Conservation (phyloP, 2,329 filamentous ascomycete species). For the Truncatella angustata region DNA sequence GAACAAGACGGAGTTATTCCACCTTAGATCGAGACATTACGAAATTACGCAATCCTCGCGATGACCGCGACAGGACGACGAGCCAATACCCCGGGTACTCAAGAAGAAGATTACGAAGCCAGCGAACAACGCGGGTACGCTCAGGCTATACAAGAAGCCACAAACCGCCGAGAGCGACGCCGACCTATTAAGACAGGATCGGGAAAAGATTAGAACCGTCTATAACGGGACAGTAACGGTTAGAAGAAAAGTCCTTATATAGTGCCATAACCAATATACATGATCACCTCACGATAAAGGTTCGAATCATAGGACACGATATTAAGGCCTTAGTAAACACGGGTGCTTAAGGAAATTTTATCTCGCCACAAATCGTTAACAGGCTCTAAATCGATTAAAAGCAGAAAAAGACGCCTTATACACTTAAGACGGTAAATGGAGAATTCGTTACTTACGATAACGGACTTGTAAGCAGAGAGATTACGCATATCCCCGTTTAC, state of each 20-base stretch:
- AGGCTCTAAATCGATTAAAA: background rate
- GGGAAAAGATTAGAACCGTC: background rate
- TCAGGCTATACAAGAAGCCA: too few relatives aligned
- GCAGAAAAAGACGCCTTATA: background rate
- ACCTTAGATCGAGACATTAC: too few relatives aligned
- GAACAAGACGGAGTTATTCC: too few relatives aligned
- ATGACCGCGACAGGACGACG: too few relatives aligned
- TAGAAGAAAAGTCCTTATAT: background rate
- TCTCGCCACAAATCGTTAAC: background rate
- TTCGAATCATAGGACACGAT: background rate
- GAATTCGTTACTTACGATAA: too few relatives aligned
- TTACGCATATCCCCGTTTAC: background rate
- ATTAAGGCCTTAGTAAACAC: background rate
- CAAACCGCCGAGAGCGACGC: too few relatives aligned
- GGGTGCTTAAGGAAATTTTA: background rate
- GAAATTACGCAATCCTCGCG: too few relatives aligned
- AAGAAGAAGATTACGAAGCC: too few relatives aligned
- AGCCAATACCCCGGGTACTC: too few relatives aligned
- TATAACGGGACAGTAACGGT: background rate
- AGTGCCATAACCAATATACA: background rate
- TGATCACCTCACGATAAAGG: background rate
- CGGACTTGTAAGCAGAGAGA: background rate
- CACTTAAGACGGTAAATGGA: background rate
- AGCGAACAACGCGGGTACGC: too few relatives aligned
- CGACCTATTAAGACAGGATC: too few relatives aligned